Percentiles rank a stretch among this genome's conserved stretches.
Conservation (phyloP, 768 basidiomycete genomes). For the Psilocybe tampanensis region DNA sequence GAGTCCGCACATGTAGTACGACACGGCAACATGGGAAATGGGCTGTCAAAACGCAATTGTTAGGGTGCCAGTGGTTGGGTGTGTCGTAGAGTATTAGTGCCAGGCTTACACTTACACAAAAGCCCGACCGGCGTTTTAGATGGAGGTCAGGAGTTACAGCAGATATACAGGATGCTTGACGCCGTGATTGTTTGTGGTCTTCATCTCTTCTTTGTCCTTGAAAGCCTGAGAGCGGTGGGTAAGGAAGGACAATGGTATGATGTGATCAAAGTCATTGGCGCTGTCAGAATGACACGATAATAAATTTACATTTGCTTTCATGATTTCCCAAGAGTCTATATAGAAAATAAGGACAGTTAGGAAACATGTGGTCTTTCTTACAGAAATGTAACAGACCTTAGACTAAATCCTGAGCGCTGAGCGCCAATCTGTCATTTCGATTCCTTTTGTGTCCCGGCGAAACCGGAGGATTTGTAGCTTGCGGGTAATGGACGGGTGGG, state of each 20-base stretch:
- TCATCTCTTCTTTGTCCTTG: not conserved
- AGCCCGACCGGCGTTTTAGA: not conserved
- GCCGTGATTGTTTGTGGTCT: not conserved
- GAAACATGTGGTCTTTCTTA: not conserved
- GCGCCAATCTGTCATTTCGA: constrained; percentile 12
- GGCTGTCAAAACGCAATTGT: too few species aligned
- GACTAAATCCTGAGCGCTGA: not conserved
- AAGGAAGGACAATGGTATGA: too few species aligned
- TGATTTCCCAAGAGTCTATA: not conserved
- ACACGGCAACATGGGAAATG: too few species aligned
- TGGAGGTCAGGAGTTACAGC: not conserved
- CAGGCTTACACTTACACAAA: not conserved
- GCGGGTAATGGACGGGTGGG: too few species aligned
- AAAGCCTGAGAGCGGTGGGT: not conserved
- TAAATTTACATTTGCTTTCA: not conserved
- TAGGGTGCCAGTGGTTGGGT: too few species aligned
- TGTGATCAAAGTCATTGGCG: too few species aligned
- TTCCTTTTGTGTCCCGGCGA: not conserved
- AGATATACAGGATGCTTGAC: not conserved
- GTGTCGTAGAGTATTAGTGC: not conserved
- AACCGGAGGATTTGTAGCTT: not conserved
- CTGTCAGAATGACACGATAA: not conserved
- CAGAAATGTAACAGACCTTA: not conserved
- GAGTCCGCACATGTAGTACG: too few species aligned
- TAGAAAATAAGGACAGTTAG: not conserved